These are phyloP conservation scores for Uronychia binucleata DNA, from an alignment of 73 alveolate genomes.

Conservation along the genomic window DNA sequence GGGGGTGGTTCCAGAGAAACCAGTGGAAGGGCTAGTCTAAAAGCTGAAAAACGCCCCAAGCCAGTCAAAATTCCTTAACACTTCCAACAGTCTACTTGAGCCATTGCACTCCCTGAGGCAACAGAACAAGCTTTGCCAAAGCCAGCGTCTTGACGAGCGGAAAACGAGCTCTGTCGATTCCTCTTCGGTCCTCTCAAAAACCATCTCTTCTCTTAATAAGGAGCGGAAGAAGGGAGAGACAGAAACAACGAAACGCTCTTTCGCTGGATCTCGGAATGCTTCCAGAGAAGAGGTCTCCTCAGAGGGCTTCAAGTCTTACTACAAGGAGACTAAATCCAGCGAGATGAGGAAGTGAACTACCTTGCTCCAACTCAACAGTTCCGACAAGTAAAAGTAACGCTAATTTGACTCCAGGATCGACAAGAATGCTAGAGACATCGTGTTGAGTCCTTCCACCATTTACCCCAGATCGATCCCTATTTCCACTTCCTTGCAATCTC, in stretches of 20 bases:
- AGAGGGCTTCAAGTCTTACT: neutral
- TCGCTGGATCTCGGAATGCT: neutral
- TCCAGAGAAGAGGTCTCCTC: neutral
- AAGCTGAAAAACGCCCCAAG: neutral
- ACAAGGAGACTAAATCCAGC: neutral
- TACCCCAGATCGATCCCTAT: neutral
- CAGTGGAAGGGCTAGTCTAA: no score
- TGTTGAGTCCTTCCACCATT: neutral
- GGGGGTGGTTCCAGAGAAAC: no score
- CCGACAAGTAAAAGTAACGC: neutral
- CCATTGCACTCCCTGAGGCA: neutral
- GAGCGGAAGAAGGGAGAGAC: neutral
- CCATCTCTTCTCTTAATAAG: neutral
- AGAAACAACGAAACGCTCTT: neutral
- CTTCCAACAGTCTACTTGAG: neutral
- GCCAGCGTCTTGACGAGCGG: neutral
- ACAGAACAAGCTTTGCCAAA: neutral
- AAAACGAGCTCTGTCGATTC: neutral
- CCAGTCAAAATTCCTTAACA: neutral
- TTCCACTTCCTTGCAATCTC: no score
- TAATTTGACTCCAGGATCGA: neutral
- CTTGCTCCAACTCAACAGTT: neutral
- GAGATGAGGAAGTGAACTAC: neutral
- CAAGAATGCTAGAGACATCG: neutral
- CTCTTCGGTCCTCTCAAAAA: neutral